Conservation (phyloP, 2,329 filamentous ascomycete genomes). For the Botrytis deweyae region DNA sequence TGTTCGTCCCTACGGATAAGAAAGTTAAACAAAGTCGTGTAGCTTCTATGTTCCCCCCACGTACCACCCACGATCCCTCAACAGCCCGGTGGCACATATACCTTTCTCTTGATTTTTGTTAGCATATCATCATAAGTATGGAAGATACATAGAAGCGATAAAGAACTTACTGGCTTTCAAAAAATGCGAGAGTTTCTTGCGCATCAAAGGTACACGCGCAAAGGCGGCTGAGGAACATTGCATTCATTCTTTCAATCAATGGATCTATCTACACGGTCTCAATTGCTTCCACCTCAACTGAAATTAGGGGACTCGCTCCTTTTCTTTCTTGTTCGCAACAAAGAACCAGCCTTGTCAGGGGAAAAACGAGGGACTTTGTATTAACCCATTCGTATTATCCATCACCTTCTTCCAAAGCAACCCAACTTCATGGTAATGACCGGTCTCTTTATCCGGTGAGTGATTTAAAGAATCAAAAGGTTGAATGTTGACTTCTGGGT, state of each 20-base stretch:
- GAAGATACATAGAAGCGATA: background rate
- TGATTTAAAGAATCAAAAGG: too few species aligned
- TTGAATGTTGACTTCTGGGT: background rate
- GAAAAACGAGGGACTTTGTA: background rate
- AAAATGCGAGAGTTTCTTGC: background rate
- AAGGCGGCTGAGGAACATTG: background rate
- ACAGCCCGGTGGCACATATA: too few species aligned
- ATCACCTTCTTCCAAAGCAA: background rate
- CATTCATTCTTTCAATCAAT: background rate
- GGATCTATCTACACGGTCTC: background rate
- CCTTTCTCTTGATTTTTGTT: background rate
- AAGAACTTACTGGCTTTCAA: background rate
- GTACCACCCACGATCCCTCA: background rate
- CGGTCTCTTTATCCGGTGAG: slow-evolving; percentile 20
- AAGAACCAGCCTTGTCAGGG: background rate
- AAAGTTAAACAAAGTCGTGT: background rate
- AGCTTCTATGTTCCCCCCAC: background rate
- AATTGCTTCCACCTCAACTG: background rate
- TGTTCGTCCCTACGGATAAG: background rate
- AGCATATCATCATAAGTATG: background rate
- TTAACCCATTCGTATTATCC: background rate
- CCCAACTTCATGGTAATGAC: background rate
- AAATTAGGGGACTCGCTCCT: too few species aligned
- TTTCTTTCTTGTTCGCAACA: background rate
- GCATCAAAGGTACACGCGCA: background rate